Evolutionary conservation across 2,329 filamentous ascomycete species (phyloP).

Genomic region (Pestalotiopsis sp.): DNA sequence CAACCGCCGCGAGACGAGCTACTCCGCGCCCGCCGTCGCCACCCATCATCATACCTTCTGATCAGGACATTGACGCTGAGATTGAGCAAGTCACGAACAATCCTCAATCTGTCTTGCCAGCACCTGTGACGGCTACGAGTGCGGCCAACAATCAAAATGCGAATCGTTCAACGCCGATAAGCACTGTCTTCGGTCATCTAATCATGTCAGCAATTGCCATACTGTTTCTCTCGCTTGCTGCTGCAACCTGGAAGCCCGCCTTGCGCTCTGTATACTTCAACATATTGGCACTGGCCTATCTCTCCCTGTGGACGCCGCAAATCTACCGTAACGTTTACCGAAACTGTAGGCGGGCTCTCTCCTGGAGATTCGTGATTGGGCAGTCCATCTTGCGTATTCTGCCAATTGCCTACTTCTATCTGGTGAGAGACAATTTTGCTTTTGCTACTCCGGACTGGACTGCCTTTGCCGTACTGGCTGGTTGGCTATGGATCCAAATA

Average conservation of each 20-base stretch:
- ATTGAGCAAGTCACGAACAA: conserved; percentile 46
- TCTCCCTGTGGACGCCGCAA: conserved; percentile 92
- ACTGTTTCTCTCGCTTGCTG: conserved; percentile 61
- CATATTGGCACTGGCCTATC: conserved; percentile 70
- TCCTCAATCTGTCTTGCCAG: conserved; percentile 29
- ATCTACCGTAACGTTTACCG: conserved; percentile 88
- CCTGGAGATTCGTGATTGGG: conserved; percentile 87
- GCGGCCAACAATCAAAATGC: conserved; percentile 21
- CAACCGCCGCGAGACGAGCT: conserved; percentile 23
- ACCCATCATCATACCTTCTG: conserved; percentile 64
- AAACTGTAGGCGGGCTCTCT: conserved; percentile 88
- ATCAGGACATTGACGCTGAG: conserved; percentile 66
- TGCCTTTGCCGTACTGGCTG: conserved; percentile 65
- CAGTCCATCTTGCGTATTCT: conserved; percentile 78
- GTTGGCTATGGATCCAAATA: conserved; percentile 89
- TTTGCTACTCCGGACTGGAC: conserved; percentile 71
- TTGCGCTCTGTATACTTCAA: conserved; percentile 63
- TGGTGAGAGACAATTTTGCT: conserved; percentile 76
- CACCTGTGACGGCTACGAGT: conserved; percentile 30
- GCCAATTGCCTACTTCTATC: conserved; percentile 86
- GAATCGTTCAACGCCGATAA: conserved; percentile 45
- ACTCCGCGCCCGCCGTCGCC: conserved; percentile 30
- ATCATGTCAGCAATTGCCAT: conserved; percentile 57
- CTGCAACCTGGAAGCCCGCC: conserved; percentile 61
- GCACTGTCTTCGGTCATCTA: conserved; percentile 59